Base-by-base conservation (phyloP, 306 rosid species). In the Rubus idaeus region DNA sequence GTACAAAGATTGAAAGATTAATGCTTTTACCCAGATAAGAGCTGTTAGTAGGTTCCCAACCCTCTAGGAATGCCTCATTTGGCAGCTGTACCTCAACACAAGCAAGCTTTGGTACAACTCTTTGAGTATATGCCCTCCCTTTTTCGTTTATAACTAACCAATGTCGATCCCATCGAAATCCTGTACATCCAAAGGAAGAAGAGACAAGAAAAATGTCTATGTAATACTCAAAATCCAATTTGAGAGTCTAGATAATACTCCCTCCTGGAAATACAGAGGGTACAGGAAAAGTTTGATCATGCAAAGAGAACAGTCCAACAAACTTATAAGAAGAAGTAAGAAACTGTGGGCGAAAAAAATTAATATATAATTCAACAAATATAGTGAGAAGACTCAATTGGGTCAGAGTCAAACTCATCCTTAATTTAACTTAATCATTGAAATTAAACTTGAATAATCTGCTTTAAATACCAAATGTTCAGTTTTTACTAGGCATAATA, bases 71-170 rank as follows among this genome's bases (percentile, higher is more conserved):
- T n/a, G 98, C 96, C 8, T 89, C 90, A 2, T 46, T 52, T 17
- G 97, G 94, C 45, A 94, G 74, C 47, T 94, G 79, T 52, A 80
- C 83, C 21, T 83, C 61, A 77, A 94, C 87, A 26, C 89, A 84
- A 74, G 98, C 91, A 81, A 94, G 95, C 83, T 76, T 92, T 49
- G 98, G 97, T 74, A 88, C 93, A 82, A 86, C 93, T 77, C 97
- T 85, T 72, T 94, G 98, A 45, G 97, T 91, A 80, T 67, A 88
- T 50, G 86, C 96, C 79, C 96, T 86, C 39, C 97, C 93, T 71
- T 86, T 84, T 47, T 77, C 51, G 81, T 90, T 91, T 70, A 94
- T 88, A 55, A 94, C 85, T 80, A 92, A 14, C 98, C 97, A 91
- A 20, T 94, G 89, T 21, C 97, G 85, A 80, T 94, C 98, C 96